These are phyloP conservation scores for Skeletonema costatum DNA, from an alignment of 108 stramenopile species.

Conservation along the genomic window DNA sequence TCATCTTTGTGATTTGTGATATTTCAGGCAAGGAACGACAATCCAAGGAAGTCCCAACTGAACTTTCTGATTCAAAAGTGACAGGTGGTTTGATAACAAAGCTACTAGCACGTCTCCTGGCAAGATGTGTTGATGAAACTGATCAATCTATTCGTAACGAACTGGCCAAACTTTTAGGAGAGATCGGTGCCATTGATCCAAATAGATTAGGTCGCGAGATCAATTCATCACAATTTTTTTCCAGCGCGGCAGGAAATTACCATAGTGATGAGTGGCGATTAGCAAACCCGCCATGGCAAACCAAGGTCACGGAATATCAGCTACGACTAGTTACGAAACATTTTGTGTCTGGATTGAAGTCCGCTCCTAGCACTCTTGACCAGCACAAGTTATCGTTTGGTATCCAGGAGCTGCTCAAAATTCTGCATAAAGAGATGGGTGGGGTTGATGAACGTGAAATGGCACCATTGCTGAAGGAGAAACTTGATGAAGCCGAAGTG, in stretches of 20 bases:
- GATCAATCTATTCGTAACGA: slow-evolving; percentile 56
- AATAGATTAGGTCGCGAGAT: slow-evolving; percentile 57
- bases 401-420: slow-evolving; percentile 79
- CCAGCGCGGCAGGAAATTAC: slow-evolving; percentile 16
- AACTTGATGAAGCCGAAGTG: slow-evolving; percentile 68
- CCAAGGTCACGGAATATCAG: slow-evolving; percentile 55
- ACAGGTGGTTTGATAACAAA: slow-evolving; percentile 58
- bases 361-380: slow-evolving; percentile 64
- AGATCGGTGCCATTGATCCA: slow-evolving; percentile 84
- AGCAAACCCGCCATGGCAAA: slow-evolving; percentile 82
- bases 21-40: slow-evolving; percentile 3
- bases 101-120: slow-evolving; percentile 66
- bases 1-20: not conserved
- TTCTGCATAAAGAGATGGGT: slow-evolving; percentile 46
- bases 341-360: slow-evolving; percentile 73
- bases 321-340: slow-evolving; percentile 76
- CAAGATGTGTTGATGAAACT: slow-evolving; percentile 68
- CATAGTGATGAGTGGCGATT: slow-evolving; percentile 60
- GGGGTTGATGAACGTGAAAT: slow-evolving; percentile 44
- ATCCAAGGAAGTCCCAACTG: not conserved
- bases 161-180: slow-evolving; percentile 78
- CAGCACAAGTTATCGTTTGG: slow-evolving; percentile 86
- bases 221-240: slow-evolving; percentile 27
- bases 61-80: slow-evolving; percentile 9
- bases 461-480: slow-evolving; percentile 66